Evolutionary conservation across 2,329 filamentous ascomycete species (phyloP).

Genomic region (Triangularia setosa): DNA sequence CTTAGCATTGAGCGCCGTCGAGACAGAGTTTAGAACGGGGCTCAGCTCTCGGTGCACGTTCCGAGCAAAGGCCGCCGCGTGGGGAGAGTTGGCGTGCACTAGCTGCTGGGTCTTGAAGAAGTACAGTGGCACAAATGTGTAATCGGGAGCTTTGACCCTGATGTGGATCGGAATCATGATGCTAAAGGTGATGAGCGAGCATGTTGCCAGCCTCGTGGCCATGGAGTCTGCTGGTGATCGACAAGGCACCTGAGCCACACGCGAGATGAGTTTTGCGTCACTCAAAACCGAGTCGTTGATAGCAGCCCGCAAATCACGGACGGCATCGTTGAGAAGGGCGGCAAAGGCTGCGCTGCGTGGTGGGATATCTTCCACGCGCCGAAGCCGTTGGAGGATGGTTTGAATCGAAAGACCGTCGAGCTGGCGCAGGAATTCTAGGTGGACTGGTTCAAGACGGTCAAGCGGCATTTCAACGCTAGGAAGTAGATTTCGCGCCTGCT

Average conservation of each 20-base stretch:
- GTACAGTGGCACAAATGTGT: constrained; percentile 57
- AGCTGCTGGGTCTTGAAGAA: constrained; percentile 67
- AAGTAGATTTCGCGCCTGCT: constrained; percentile 53
- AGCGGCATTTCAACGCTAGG: constrained; percentile 55
- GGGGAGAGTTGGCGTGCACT: constrained; percentile 49
- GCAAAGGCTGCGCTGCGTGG: constrained; percentile 21
- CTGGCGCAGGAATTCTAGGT: constrained; percentile 50
- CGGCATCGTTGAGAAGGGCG: constrained; percentile 27
- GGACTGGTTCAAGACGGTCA: constrained; percentile 49
- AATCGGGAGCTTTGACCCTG: constrained; percentile 46
- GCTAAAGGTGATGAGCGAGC: constrained; percentile 51
- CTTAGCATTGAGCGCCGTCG: constrained; percentile 19
- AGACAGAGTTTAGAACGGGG: constrained; percentile 39
- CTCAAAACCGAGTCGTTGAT: constrained; percentile 40
- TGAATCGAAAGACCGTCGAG: constrained; percentile 44
- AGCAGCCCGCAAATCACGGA: constrained; percentile 36
- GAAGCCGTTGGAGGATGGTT: constrained; percentile 37
- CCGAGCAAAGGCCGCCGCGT: constrained; percentile 57
- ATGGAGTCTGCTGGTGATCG: constrained; percentile 19
- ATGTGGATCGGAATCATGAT: constrained; percentile 60
- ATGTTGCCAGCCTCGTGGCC: constrained; percentile 20
- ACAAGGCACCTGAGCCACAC: constrained; percentile 39
- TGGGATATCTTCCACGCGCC: constrained; percentile 28
- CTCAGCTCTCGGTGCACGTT: constrained; percentile 59
- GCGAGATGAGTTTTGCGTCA: constrained; percentile 38